phyloP scores from a whole-genome alignment of 768 basidiomycete genomes.

The Suillus plorans region DNA sequence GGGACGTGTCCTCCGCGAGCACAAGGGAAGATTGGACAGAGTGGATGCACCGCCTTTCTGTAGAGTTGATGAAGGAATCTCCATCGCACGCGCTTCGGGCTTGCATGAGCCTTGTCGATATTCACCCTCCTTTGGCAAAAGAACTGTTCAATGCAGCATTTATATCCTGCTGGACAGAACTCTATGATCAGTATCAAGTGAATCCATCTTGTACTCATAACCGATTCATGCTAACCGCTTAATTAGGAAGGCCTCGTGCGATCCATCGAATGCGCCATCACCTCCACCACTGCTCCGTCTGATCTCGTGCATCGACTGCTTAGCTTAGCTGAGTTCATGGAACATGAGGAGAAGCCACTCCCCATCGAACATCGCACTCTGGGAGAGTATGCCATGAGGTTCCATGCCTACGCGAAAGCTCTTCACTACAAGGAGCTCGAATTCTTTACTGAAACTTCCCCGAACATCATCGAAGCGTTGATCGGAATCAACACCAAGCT shows the following conservation, averaged over 20 bases:
- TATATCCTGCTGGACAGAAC: conserved; percentile 93
- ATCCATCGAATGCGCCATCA: conserved; percentile 84
- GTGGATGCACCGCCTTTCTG: conserved; percentile 91
- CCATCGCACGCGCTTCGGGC: conserved; percentile 98
- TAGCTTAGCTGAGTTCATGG: conserved; percentile 98
- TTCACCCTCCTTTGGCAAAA: conserved; percentile 85
- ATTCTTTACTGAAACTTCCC: conserved; percentile 89
- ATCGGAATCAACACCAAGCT: conserved; percentile 96
- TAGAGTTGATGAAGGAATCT: conserved; percentile 97
- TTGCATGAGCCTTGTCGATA: conserved; percentile 91
- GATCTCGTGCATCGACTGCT: conserved; percentile 90
- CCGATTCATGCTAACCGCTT: conserved; percentile 11
- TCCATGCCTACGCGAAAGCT: conserved; percentile 95
- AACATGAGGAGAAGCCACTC: conserved; percentile 94
- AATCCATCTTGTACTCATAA: background rate
- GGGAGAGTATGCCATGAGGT: conserved; percentile 91
- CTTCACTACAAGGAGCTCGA: conserved; percentile 98
- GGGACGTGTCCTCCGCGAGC: conserved; percentile 79
- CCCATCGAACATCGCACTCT: conserved; percentile 92
- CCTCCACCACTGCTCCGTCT: conserved; percentile 71
- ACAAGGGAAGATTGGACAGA: conserved; percentile 90
- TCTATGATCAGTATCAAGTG: conserved; percentile 97
- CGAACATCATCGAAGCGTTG: conserved; percentile 88
- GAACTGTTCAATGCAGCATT: conserved; percentile 99
- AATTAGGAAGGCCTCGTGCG: conserved; percentile 89